Evolutionary conservation across 306 rosid genomes (phyloP).

Genomic region (Prunus armeniaca): DNA sequence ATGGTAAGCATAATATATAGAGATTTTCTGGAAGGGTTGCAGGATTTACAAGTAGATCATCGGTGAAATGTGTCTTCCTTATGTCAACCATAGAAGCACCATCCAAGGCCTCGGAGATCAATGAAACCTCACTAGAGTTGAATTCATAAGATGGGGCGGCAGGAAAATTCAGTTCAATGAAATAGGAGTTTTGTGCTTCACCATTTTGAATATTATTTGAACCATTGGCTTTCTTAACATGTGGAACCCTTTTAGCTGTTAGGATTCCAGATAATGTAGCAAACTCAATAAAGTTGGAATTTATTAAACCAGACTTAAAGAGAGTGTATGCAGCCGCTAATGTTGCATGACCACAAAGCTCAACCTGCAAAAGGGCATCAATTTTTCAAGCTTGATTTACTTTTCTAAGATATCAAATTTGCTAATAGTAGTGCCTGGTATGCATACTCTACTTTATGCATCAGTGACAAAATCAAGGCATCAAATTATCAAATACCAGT

Average conservation of each 20-base stretch:
- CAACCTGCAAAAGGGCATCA: constrained; percentile 10
- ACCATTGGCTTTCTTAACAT: constrained; percentile 3
- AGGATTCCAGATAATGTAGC: constrained; percentile 64
- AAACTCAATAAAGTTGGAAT: constrained; percentile 47
- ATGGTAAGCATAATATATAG: background rate
- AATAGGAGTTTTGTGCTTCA: constrained; percentile 26
- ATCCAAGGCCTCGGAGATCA: constrained; percentile 41
- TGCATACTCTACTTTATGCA: background rate
- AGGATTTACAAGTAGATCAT: constrained; percentile 50
- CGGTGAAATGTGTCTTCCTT: constrained; percentile 27
- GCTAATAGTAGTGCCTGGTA: background rate
- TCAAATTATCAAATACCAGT: background rate
- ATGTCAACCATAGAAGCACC: constrained; percentile 48
- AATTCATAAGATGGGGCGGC: constrained; percentile 30
- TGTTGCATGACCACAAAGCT: constrained; percentile 89
- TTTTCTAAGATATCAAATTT: background rate
- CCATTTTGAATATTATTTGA: constrained; percentile 23
- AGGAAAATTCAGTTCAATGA: constrained; percentile 55
- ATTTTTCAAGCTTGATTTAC: background rate
- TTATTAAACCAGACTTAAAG: constrained; percentile 45
- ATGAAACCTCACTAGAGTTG: constrained; percentile 29
- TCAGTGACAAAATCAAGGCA: background rate
- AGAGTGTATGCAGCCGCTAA: constrained; percentile 65
- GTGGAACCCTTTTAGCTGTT: constrained; percentile 36
- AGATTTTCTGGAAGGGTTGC: background rate